phyloP scores from a whole-genome alignment of 495 filamentous ascomycete species.

The Neurospora sp. region DNA sequence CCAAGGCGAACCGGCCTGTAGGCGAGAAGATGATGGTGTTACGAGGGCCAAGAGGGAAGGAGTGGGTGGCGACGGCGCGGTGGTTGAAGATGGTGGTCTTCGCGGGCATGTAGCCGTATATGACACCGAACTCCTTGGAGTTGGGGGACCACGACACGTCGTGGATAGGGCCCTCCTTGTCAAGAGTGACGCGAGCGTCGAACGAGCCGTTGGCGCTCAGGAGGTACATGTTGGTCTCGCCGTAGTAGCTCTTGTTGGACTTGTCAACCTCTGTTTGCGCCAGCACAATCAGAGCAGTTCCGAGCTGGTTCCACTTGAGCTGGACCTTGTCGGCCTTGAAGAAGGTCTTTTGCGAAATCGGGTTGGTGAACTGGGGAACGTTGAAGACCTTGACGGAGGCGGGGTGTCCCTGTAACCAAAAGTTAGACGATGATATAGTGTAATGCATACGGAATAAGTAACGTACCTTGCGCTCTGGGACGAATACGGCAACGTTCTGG shows the following conservation, averaged over 20 bases:
- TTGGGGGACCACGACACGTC: conserved; percentile 97
- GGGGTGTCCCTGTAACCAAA: conserved; percentile 59
- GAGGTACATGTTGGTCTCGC: conserved; percentile 94
- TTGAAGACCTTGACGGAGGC: conserved; percentile 90
- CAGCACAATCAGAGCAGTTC: conserved; percentile 85
- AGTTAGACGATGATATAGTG: conserved; percentile 3
- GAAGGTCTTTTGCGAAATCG: conserved; percentile 95
- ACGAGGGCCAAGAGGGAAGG: conserved; percentile 72
- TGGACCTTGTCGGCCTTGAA: conserved; percentile 99
- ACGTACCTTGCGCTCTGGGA: conserved; percentile 85
- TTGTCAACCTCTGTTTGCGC: conserved; percentile 98
- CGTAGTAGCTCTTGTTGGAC: conserved; percentile 96
- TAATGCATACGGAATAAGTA: not conserved
- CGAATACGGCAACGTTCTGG: conserved; percentile 82
- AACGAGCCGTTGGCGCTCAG: conserved; percentile 85
- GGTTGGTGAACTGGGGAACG: conserved; percentile 67
- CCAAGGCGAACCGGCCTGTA: conserved; percentile 80
- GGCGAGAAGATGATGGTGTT: conserved; percentile 96
- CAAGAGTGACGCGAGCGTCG: conserved; percentile 82
- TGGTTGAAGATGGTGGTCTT: conserved; percentile 96
- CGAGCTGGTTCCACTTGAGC: conserved; percentile 90
- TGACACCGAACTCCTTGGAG: conserved; percentile 90
- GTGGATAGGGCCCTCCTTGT: conserved; percentile 97
- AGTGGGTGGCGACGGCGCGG: conserved; percentile 68
- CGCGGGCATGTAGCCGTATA: conserved; percentile 96